Percentiles rank a stretch among this genome's conserved stretches.
phyloP scores from a whole-genome alignment of 306 rosid species.

The Styphnolobium japonicum region DNA sequence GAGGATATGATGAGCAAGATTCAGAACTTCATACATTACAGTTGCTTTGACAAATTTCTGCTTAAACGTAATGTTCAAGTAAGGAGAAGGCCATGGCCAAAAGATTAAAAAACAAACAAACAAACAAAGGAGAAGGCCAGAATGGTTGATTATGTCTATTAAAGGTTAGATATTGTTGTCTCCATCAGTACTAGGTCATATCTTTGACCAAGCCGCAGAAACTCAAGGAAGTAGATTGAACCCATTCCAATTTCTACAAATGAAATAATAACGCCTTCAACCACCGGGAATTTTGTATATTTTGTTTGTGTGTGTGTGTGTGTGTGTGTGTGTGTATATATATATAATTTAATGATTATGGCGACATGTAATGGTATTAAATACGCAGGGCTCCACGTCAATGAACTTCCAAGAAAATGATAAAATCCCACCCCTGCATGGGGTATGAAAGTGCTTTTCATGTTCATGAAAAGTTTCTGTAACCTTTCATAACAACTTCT shows the following conservation, averaged over 20 bases:
- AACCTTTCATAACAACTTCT: not conserved
- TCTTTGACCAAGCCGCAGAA: not conserved
- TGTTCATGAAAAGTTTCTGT: conserved; percentile 13
- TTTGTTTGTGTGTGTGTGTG: no score
- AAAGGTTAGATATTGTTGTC: not conserved
- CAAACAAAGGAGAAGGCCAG: no score
- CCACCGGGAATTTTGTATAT: not conserved
- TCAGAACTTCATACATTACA: not conserved
- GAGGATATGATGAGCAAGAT: not conserved
- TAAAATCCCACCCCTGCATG: not conserved
- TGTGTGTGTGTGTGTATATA: no score
- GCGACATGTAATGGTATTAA: not conserved
- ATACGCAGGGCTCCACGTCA: not conserved
- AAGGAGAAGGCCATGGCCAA: no score
- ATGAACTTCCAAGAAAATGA: not conserved
- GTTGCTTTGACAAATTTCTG: no score
- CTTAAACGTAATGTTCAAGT: not conserved
- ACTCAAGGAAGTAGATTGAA: not conserved
- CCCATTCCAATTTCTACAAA: not conserved
- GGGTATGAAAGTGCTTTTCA: conserved; percentile 1
- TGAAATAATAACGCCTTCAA: not conserved
- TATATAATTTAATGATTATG: not conserved
- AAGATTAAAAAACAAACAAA: no score
- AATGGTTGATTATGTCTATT: no score
- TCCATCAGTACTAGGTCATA: not conserved